These are phyloP conservation scores for Pseudogymnoascus sp. DNA, from an alignment of 2,329 filamentous ascomycete genomes.

Conservation along the genomic window DNA sequence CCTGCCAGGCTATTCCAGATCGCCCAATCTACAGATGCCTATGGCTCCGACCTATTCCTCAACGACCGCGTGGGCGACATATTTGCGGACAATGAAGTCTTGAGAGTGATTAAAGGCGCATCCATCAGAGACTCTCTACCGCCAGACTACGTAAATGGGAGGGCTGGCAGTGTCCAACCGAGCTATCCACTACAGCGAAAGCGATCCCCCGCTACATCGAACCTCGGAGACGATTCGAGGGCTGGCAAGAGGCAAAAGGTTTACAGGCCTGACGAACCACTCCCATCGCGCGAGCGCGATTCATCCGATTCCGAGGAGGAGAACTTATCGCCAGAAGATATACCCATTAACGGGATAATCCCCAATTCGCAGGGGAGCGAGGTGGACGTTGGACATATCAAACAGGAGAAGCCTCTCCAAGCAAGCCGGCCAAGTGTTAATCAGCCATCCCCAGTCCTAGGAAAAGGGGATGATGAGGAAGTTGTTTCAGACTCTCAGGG, in stretches of 20 bases:
- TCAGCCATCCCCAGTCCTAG: not conserved
- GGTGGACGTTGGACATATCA: not conserved
- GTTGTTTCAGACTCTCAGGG: not conserved
- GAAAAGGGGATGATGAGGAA: not conserved
- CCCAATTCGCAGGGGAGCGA: not conserved
- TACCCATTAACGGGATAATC: not conserved
- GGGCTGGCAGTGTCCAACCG: conserved; percentile 1
- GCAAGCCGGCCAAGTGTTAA: not conserved
- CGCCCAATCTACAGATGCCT: conserved; percentile 7
- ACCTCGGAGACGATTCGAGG: not conserved
- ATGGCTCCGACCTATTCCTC: conserved; percentile 7
- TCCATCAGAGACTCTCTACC: conserved; percentile 8
- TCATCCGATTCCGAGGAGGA: not conserved
- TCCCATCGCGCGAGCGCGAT: not conserved
- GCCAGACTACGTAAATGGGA: conserved; percentile 3
- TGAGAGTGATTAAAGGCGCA: conserved; percentile 7
- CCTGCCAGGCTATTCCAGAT: conserved; percentile 5
- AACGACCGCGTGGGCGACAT: conserved; percentile 9
- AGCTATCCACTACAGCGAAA: not conserved
- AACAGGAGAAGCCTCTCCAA: not conserved
- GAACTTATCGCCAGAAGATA: not conserved
- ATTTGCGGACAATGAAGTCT: conserved; percentile 10
- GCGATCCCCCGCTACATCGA: conserved; percentile 5
- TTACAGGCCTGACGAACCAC: not conserved
- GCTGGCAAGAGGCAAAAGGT: conserved; percentile 7